phyloP scores from a whole-genome alignment of 176 grass and related monocot species.

The Saccharum spontaneum region DNA sequence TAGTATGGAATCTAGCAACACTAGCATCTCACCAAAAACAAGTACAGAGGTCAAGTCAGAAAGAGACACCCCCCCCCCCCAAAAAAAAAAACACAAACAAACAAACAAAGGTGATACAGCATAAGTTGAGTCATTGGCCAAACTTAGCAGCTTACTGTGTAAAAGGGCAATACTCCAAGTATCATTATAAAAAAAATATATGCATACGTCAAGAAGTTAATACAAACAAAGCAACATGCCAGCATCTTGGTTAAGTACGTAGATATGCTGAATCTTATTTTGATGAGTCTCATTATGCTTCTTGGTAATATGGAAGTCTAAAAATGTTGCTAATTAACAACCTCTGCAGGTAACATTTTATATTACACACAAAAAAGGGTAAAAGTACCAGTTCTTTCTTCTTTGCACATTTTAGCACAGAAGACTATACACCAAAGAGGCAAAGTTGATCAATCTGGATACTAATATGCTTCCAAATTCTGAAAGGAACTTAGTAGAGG shows the following conservation, averaged over 20 bases:
- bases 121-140: not conserved
- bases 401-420: not conserved
- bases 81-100: too few relatives aligned
- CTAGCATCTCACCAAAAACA: not conserved
- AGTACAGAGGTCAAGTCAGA: not conserved
- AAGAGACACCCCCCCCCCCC: not conserved
- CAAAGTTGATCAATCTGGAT: not conserved
- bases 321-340: not conserved
- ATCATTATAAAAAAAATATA: not conserved
- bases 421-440: not conserved
- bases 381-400: not conserved
- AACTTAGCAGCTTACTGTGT: not conserved
- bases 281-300: not conserved
- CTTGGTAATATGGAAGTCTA: not conserved
- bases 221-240: not conserved
- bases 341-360: not conserved
- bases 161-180: not conserved
- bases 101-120: not conserved
- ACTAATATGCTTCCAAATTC: conserved; percentile 1
- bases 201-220: not conserved
- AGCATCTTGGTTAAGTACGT: not conserved
- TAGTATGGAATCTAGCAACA: not conserved
- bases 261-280: not conserved
- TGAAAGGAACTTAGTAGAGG: not conserved
- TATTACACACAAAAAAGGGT: not conserved